A percentile compares a stretch with the other conserved stretches of the same genome.
Evolutionary conservation across 768 basidiomycete species (phyloP).

Genomic region (Suillus spraguei): DNA sequence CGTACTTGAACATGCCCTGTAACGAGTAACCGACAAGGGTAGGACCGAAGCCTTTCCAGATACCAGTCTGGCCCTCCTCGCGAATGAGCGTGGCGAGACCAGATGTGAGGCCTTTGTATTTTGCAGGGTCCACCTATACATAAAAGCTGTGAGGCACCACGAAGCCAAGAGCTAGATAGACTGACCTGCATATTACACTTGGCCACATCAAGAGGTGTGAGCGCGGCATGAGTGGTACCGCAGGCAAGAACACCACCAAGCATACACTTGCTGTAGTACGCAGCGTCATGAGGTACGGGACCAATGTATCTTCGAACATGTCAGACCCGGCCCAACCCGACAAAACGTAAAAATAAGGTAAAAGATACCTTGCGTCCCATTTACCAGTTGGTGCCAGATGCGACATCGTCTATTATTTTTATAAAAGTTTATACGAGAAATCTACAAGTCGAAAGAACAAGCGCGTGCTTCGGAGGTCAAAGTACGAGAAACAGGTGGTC

Average conservation of each 20-base stretch:
- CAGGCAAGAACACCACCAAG: slow-evolving; percentile 88
- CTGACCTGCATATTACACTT: slow-evolving; percentile 92
- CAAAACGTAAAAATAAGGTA: slow-evolving; percentile 3
- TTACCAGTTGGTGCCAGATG: slow-evolving; percentile 52
- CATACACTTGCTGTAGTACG: slow-evolving; percentile 86
- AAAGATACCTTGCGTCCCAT: slow-evolving; percentile 72
- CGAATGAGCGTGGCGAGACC: slow-evolving; percentile 66
- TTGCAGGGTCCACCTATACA: slow-evolving; percentile 69
- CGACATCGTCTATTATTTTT: slow-evolving; percentile 47
- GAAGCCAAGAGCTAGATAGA: not conserved
- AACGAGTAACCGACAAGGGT: slow-evolving; percentile 93
- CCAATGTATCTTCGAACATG: slow-evolving; percentile 53
- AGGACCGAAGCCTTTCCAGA: slow-evolving; percentile 95
- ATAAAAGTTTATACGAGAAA: slow-evolving; percentile 9
- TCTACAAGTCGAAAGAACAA: not conserved
- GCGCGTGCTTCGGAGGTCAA: not conserved
- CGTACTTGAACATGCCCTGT: slow-evolving; percentile 98
- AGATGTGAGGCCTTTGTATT: slow-evolving; percentile 69
- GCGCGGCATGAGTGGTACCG: slow-evolving; percentile 85
- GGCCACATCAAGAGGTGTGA: slow-evolving; percentile 86
- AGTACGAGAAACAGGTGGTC: not conserved
- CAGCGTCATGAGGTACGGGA: slow-evolving; percentile 72
- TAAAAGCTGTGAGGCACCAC: not conserved
- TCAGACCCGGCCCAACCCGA: slow-evolving; percentile 10
- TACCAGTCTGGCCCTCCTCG: slow-evolving; percentile 82